A percentile compares a stretch with the other conserved stretches of the same genome.
These are phyloP conservation scores for Sphenostylis stenocarpa DNA, from an alignment of 306 rosid genomes.

Conservation along the genomic window DNA sequence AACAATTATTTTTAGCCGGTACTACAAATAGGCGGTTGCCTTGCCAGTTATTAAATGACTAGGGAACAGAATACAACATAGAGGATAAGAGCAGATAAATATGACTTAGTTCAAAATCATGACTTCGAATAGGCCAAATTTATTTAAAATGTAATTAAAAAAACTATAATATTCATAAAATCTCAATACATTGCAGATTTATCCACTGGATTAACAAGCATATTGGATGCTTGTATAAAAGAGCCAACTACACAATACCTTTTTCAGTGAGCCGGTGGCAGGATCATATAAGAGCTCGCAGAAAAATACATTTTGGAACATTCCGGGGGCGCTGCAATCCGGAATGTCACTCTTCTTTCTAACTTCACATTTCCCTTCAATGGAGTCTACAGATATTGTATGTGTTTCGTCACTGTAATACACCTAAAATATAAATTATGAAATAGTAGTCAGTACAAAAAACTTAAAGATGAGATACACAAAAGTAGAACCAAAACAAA, in stretches of 20 bases:
- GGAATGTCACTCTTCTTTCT: conserved; percentile 47
- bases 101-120: not conserved
- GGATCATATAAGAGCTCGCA: conserved; percentile 57
- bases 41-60: not conserved
- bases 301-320: conserved; percentile 44
- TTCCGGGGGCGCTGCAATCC: conserved; percentile 36
- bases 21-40: not conserved
- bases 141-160: not conserved
- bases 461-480: not conserved
- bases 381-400: conserved; percentile 39
- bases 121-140: not conserved
- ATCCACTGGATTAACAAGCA: conserved; percentile 1
- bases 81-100: not conserved
- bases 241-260: conserved; percentile 37
- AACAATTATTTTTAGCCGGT: not conserved
- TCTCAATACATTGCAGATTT: not conserved
- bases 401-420: conserved; percentile 50
- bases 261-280: conserved; percentile 46
- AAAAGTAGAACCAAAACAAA: conserved; percentile 1
- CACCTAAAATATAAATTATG: conserved; percentile 40
- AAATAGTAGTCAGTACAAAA: conserved; percentile 24
- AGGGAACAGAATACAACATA: not conserved
- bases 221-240: not conserved
- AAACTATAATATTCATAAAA: not conserved
- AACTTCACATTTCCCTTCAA: conserved; percentile 55